phyloP scores from a whole-genome alignment of 2,329 filamentous ascomycete species.

The Huntiella abstrusa region DNA sequence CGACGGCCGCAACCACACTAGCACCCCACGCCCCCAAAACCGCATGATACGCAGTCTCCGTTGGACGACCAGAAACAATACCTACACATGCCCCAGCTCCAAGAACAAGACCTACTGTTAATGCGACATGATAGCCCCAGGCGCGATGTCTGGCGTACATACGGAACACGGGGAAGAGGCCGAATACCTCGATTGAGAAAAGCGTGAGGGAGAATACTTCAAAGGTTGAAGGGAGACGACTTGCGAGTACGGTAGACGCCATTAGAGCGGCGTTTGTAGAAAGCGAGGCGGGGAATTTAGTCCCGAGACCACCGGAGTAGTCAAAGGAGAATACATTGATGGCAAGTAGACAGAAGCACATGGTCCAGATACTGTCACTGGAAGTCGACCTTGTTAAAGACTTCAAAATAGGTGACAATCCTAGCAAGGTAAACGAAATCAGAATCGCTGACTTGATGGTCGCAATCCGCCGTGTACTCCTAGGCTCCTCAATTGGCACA shows the following conservation, averaged over 20 bases:
- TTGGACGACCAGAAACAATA: conserved; percentile 34
- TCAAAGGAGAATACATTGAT: conserved; percentile 98
- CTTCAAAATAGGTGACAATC: conserved; percentile 86
- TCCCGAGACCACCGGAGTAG: conserved; percentile 54
- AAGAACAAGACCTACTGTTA: conserved; percentile 60
- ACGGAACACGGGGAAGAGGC: conserved; percentile 93
- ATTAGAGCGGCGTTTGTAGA: conserved; percentile 94
- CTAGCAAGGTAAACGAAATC: conserved; percentile 83
- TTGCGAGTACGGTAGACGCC: conserved; percentile 87
- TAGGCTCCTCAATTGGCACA: conserved; percentile 20
- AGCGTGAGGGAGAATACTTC: conserved; percentile 90
- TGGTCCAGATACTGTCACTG: conserved; percentile 90
- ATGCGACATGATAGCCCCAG: conserved; percentile 58
- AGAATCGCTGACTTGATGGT: conserved; percentile 84
- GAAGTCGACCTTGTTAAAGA: conserved; percentile 88
- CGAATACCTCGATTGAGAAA: conserved; percentile 95
- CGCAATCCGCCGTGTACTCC: conserved; percentile 38
- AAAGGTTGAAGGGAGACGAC: conserved; percentile 69
- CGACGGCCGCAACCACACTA: conserved; percentile 51
- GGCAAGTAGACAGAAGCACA: conserved; percentile 79
- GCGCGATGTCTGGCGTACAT: conserved; percentile 66
- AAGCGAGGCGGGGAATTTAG: conserved; percentile 51
- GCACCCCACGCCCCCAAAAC: conserved; percentile 60
- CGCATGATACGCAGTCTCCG: conserved; percentile 29
- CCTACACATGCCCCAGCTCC: conserved; percentile 65